Base-by-base conservation (phyloP, 495 filamentous ascomycete genomes). In the Podospora conica region DNA sequence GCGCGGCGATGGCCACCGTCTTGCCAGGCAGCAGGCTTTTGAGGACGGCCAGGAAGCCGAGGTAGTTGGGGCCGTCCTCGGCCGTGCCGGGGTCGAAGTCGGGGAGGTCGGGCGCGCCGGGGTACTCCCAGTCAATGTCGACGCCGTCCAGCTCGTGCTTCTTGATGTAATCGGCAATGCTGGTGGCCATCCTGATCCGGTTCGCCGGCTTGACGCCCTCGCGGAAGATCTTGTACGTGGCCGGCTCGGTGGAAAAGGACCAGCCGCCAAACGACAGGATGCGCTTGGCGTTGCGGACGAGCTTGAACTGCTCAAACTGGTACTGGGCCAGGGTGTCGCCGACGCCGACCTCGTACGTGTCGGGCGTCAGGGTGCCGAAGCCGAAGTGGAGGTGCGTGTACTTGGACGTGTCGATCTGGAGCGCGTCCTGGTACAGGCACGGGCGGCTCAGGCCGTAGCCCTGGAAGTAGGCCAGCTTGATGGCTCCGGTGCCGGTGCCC, bases 231-330 rank as follows among this genome's bases (percentile, higher is more conserved):
- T 40, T 21, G 33, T 56, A 68, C 0, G 70, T 73, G 11, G 31
- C 55, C 10, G 65, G 58, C 6, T 63, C 61, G 6, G 69, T 76
- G 3, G 71, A 71, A 48, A 65, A 70, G 2, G 53, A 64, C 77
- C 77, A 79, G 28, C 78, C 78, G n/a, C 77, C 77, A 63, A 79
- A 76, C 0, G 75, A 70, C 6, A 78, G 11, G 66, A 80, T 73
- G 4, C 59, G 48, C 67, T 78, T 76, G 56, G 70, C 27, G 18
- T 66, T 61, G 9, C 20, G 61, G 58, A 70, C 6, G 12, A 9
- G 29, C n/a, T 70, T 21, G 28, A 70, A 75, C 53, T 75, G 55
- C 9, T 28, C 9, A 20, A 59, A 59, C 56, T 59, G 7, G 9
- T 59, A 28, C 21, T 20, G 9, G 10, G 63, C 63, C 11, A 57